These are phyloP conservation scores for Iodosphaeria phyllophila DNA, from an alignment of 2,329 filamentous ascomycete genomes.

Conservation along the genomic window DNA sequence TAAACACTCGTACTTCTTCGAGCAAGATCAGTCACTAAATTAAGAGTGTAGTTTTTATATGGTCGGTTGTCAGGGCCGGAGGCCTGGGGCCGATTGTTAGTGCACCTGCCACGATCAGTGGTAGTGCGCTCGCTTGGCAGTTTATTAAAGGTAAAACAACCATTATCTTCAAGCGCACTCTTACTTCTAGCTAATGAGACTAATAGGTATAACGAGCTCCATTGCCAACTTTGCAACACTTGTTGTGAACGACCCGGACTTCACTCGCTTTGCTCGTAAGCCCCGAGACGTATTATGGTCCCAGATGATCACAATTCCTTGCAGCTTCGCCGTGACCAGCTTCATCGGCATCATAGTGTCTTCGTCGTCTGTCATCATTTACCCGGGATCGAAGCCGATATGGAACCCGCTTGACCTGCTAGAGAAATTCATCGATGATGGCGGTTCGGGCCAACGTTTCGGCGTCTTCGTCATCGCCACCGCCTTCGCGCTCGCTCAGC, in stretches of 20 bases:
- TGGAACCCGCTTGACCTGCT: conserved; percentile 59
- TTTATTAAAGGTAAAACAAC: conserved; percentile 52
- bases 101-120: conserved; percentile 42
- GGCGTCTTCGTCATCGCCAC: conserved; percentile 56
- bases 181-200: neutral
- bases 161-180: no score
- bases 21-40: no score
- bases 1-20: no score
- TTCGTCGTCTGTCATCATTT: conserved; percentile 52
- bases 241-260: conserved; percentile 70
- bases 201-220: conserved; percentile 54
- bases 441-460: conserved; percentile 48
- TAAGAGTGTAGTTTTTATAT: conserved; percentile 82
- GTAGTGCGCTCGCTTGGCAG: conserved; percentile 59
- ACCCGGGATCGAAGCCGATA: conserved; percentile 38
- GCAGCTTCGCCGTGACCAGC: conserved; percentile 58
- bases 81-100: conserved; percentile 70
- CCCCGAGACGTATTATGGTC: conserved; percentile 64
- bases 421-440: conserved; percentile 47
- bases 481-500: conserved; percentile 60
- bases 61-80: conserved; percentile 56
- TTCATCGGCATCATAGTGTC: conserved; percentile 72
- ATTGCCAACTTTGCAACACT: conserved; percentile 85
- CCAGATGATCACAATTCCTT: conserved; percentile 56
- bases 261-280: conserved; percentile 63